Conservation (phyloP, 441 rosid species). For the Aquilaria agallochum region DNA sequence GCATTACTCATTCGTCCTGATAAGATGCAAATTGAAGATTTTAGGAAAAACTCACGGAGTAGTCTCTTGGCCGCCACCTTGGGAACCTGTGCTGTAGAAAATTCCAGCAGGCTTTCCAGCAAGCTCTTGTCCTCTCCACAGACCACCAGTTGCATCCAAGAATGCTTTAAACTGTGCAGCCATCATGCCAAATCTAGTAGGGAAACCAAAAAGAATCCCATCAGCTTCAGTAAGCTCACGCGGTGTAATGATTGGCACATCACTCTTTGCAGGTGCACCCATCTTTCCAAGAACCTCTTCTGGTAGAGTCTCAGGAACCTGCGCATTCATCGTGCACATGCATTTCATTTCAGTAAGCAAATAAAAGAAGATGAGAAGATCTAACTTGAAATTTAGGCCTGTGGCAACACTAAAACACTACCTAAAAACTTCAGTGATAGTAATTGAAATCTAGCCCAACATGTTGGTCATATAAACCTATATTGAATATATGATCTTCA, state of each 20-base stretch:
- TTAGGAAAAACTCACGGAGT: constrained; percentile 33
- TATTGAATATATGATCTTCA: too few species aligned
- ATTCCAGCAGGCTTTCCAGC: constrained; percentile 55
- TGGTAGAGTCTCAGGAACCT: constrained; percentile 40
- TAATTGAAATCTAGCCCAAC: too few species aligned
- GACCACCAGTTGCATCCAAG: constrained; percentile 44
- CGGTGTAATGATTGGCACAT: constrained; percentile 34
- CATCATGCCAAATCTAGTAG: constrained; percentile 53
- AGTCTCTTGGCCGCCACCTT: constrained; percentile 59
- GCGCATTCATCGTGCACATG: background rate
- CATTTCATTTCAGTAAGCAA: too few species aligned
- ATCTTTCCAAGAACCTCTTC: constrained; percentile 40
- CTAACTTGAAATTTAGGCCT: too few species aligned
- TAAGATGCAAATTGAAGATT: background rate
- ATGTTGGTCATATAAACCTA: too few species aligned
- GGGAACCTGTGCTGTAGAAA: constrained; percentile 49
- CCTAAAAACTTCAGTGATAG: too few species aligned
- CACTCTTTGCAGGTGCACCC: constrained; percentile 47
- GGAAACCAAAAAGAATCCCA: constrained; percentile 45
- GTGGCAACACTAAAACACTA: too few species aligned
- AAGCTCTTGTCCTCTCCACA: constrained; percentile 41
- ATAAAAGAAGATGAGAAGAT: too few species aligned
- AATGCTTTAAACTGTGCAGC: constrained; percentile 48
- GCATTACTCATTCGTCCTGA: too few species aligned
- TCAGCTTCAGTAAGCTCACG: constrained; percentile 38